Evolutionary conservation across 352 stramenopile genomes (phyloP).

Genomic region (Pythium myriotylum): DNA sequence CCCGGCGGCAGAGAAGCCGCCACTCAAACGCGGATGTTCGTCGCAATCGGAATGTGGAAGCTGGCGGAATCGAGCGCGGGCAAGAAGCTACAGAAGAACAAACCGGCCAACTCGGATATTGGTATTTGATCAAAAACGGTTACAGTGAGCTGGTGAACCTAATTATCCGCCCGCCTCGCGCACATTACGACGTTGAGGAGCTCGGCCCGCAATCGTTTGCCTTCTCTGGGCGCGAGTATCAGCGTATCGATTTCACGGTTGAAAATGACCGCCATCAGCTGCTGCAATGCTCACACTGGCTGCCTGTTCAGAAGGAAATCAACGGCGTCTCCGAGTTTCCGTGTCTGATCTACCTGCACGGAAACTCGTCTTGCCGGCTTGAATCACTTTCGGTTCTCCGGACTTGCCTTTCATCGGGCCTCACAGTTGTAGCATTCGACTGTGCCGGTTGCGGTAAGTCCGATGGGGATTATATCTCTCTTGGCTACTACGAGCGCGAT

Average conservation of each 20-base stretch:
- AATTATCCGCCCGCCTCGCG: constrained; percentile 96
- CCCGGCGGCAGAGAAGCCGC: constrained; percentile 9
- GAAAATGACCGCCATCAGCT: constrained; percentile 77
- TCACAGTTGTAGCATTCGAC: constrained; percentile 97
- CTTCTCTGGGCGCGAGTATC: constrained; percentile 88
- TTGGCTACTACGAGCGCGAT: constrained; percentile 96
- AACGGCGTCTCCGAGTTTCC: constrained; percentile 49
- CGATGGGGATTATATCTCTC: constrained; percentile 97
- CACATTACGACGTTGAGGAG: constrained; percentile 89
- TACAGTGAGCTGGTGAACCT: constrained; percentile 97
- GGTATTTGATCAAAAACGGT: constrained; percentile 84
- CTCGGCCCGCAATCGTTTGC: constrained; percentile 91
- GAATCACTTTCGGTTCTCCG: constrained; percentile 93
- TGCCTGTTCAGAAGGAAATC: constrained; percentile 52
- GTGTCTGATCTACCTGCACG: constrained; percentile 98
- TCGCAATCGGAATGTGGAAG: constrained; percentile 28
- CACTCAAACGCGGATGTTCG: constrained; percentile 9
- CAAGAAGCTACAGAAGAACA: constrained; percentile 76
- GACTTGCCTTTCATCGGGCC: constrained; percentile 90
- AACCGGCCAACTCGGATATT: constrained; percentile 80
- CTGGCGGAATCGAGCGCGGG: constrained; percentile 72
- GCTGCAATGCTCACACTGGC: constrained; percentile 96
- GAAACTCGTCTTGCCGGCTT: constrained; percentile 95
- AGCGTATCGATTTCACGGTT: constrained; percentile 91
- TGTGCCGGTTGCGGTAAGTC: constrained; percentile 95